Conservation (phyloP, 441 rosid genomes). For the Croton setiger region DNA sequence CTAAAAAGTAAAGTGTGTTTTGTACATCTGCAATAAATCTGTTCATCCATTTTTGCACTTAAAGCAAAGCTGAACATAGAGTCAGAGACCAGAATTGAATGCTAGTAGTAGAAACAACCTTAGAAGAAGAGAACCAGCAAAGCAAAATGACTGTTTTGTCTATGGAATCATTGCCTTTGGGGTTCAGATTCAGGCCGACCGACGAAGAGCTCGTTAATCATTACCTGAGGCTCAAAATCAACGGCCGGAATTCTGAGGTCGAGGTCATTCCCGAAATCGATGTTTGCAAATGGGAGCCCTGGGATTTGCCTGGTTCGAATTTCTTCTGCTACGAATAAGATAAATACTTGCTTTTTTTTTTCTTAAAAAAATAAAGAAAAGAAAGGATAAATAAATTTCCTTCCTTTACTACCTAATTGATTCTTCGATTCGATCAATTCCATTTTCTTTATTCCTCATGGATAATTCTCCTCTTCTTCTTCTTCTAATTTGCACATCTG, state of each 20-base stretch:
- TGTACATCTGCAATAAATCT: too few species aligned
- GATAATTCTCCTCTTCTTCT: slow-evolving; percentile 7
- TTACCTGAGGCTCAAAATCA: slow-evolving; percentile 74
- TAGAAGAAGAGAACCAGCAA: not conserved
- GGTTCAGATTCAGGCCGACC: slow-evolving; percentile 84
- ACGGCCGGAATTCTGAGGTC: slow-evolving; percentile 71
- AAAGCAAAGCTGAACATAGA: not conserved
- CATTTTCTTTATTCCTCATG: slow-evolving; percentile 6
- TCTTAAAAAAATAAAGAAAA: not conserved
- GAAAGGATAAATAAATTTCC: not conserved
- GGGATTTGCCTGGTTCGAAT: slow-evolving; percentile 74
- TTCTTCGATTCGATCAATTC: slow-evolving; percentile 27
- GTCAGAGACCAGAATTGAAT: too few species aligned
- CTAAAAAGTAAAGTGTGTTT: not conserved
- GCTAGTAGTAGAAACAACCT: not conserved
- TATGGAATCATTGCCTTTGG: slow-evolving; percentile 59
- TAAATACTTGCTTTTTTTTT: not conserved
- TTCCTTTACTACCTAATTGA: slow-evolving; percentile 14
- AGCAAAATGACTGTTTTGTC: slow-evolving; percentile 34
- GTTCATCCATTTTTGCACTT: not conserved
- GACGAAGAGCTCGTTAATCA: slow-evolving; percentile 86
- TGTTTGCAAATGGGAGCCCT: slow-evolving; percentile 92
- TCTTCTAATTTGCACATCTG: slow-evolving; percentile 7
- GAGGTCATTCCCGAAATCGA: slow-evolving; percentile 74
- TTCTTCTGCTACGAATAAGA: not conserved